Percentiles rank a stretch among this genome's conserved stretches.
Conservation (phyloP, 2,329 filamentous ascomycete genomes). For the Leptographium lundbergii region DNA sequence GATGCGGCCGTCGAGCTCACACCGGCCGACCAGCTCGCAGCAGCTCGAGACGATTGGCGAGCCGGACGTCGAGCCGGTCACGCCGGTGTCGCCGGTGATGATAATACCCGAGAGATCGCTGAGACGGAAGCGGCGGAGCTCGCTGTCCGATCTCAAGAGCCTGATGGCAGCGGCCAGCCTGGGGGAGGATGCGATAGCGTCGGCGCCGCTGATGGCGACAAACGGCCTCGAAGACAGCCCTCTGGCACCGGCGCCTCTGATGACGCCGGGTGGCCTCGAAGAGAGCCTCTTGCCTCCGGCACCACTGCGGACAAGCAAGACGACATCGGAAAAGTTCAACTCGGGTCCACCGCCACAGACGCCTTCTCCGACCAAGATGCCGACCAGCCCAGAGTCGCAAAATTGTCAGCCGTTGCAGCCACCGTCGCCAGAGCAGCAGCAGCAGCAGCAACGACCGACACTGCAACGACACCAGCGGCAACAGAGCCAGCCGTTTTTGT, state of each 20-base stretch:
- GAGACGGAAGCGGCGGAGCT: conserved; percentile 79
- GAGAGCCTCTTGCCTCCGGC: conserved; percentile 19
- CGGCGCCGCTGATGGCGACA: conserved; percentile 36
- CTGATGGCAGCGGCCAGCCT: conserved; percentile 51
- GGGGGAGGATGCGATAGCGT: conserved; percentile 19
- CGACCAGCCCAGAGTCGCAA: conserved; percentile 33
- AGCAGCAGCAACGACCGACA: not conserved
- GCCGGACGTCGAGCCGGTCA: conserved; percentile 31
- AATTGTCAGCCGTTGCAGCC: conserved; percentile 5
- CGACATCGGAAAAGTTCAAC: conserved; percentile 44
- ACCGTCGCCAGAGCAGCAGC: conserved; percentile 4
- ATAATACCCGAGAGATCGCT: conserved; percentile 23
- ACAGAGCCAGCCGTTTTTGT: not conserved
- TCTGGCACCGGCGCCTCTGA: conserved; percentile 21
- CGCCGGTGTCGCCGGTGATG: conserved; percentile 22
- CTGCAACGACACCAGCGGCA: not conserved
- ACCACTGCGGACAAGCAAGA: conserved; percentile 38
- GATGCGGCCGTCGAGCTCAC: conserved; percentile 15
- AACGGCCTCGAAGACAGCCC: conserved; percentile 9
- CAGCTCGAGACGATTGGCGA: conserved; percentile 47
- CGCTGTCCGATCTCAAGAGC: conserved; percentile 65
- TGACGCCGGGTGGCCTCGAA: conserved; percentile 20
- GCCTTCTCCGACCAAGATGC: conserved; percentile 36
- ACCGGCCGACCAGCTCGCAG: conserved; percentile 45
- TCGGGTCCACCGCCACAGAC: conserved; percentile 29